A percentile compares a stretch with the other conserved stretches of the same genome.
These are phyloP conservation scores for Nakataea oryzae DNA, from an alignment of 2,329 filamentous ascomycete species.

Conservation along the genomic window DNA sequence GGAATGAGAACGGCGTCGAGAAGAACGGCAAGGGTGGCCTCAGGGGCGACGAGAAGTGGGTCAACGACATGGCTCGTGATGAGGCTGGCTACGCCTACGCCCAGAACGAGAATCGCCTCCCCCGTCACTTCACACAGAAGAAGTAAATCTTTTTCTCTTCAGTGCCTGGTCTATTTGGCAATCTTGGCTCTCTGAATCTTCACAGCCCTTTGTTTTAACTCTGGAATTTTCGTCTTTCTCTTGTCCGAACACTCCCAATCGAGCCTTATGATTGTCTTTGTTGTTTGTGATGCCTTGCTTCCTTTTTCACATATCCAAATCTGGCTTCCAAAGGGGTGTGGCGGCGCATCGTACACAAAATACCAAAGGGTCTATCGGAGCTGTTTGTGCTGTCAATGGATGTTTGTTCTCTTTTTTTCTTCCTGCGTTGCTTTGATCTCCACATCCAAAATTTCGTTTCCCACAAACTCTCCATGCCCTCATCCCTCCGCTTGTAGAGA, in stretches of 20 bases:
- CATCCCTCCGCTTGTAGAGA: no score
- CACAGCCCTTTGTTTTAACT: background rate
- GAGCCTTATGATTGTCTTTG: background rate
- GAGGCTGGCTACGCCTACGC: constrained; percentile 49
- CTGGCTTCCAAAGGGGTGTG: background rate
- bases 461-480: background rate
- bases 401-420: background rate
- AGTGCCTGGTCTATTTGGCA: background rate
- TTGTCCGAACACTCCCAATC: background rate
- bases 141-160: constrained; percentile 7
- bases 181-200: background rate
- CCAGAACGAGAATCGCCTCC: constrained; percentile 50
- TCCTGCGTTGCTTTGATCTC: background rate
- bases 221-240: background rate
- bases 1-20: constrained; percentile 43
- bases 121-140: constrained; percentile 29
- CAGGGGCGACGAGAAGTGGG: constrained; percentile 52
- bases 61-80: constrained; percentile 63
- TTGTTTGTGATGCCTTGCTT: background rate
- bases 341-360: background rate
- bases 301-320: background rate
- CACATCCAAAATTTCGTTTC: background rate
- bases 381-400: background rate
- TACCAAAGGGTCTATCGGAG: background rate
- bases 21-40: constrained; percentile 29